Evolutionary conservation across 148 eudicot species (phyloP), one percentile per base, ranked within the genome.

Genomic region (Chenopodium suecicum): DNA sequence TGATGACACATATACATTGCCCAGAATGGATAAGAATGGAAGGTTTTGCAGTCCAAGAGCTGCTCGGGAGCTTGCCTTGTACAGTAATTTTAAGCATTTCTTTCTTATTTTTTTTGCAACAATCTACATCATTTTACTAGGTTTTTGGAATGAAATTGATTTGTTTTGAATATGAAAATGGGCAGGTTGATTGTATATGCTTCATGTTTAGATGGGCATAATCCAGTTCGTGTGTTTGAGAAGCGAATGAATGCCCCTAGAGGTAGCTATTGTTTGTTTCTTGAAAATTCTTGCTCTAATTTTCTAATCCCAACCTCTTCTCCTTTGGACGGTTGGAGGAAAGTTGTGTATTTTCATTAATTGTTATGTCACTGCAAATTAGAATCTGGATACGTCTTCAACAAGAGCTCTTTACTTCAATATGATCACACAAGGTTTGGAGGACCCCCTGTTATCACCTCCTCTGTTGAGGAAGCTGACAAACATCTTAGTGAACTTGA

Each of bases 31-130:
- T 82, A 91, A 88, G 86, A 92, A 86, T 75, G 98, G 98, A 75
- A 91, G 91, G 84, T 92, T 94, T 85, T 92, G 94, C 87, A 92
- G 91, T 83, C 97, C 98, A 47, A 89, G 98, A 87, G 98, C 98
- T 29, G 97, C 97, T 72, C 84, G 98, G 79, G 97, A 94, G 85
- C 98, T 94, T 77, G 98, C 98, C 69, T 64, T 94, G 97, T 94
- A 92, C 78, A 74, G 79, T 80, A 76, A 68, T 80, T 56, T 78
- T 72, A 5, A 34, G 74, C 81, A 20, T 44, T 25, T 67, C 5
- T 23, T 52, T 50, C 37, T 19, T 16, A 16, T 70, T 58, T 22
- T 56, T 23, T 50, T 2, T 66, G 73, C 22, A 5, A 41, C 44
- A 41, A 41, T 58, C 13, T 9, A 80, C 17, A 22, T 23, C 8